A percentile compares a stretch with the other conserved stretches of the same genome.
These are phyloP conservation scores for Dryas integrifolia DNA, from an alignment of 331 rosid genomes.

Conservation along the genomic window DNA sequence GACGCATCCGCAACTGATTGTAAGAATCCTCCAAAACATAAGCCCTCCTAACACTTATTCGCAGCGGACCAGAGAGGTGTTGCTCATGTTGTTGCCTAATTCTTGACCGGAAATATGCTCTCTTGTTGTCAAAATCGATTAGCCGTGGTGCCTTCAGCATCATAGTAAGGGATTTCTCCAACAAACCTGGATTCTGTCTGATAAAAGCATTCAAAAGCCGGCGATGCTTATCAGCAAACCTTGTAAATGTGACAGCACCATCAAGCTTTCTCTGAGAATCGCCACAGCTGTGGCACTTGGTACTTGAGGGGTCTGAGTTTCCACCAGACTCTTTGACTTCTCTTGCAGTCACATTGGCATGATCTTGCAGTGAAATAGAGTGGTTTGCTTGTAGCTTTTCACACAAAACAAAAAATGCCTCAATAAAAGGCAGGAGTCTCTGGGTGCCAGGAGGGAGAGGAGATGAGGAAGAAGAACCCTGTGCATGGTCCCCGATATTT, in stretches of 20 bases:
- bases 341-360: conserved; percentile 64
- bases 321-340: conserved; percentile 90
- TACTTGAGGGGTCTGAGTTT: conserved; percentile 47
- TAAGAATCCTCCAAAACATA: conserved; percentile 97
- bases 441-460: conserved; percentile 99
- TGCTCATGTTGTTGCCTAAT: conserved; percentile 96
- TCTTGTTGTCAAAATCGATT: conserved; percentile 94
- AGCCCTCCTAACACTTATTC: conserved; percentile 90
- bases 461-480: conserved; percentile 77
- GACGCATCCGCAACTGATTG: conserved; percentile 93
- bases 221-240: conserved; percentile 96
- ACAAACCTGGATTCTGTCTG: conserved; percentile 88
- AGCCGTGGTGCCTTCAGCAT: conserved; percentile 95
- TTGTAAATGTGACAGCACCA: conserved; percentile 77
- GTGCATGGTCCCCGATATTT: conserved; percentile 68
- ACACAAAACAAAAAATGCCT: conserved; percentile 95
- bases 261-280: conserved; percentile 70
- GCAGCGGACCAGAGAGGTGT: conserved; percentile 80
- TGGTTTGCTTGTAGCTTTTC: conserved; percentile 86
- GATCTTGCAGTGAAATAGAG: conserved; percentile 63
- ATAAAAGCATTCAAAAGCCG: conserved; percentile 90
- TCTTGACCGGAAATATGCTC: conserved; percentile 93
- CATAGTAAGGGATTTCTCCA: conserved; percentile 96
- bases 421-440: conserved; percentile 90
- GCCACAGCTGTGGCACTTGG: conserved; percentile 33